A percentile compares a stretch with the other conserved stretches of the same genome.
Evolutionary conservation across 768 basidiomycete genomes (phyloP).

Genomic region (Coprinopsis strossmayeri): DNA sequence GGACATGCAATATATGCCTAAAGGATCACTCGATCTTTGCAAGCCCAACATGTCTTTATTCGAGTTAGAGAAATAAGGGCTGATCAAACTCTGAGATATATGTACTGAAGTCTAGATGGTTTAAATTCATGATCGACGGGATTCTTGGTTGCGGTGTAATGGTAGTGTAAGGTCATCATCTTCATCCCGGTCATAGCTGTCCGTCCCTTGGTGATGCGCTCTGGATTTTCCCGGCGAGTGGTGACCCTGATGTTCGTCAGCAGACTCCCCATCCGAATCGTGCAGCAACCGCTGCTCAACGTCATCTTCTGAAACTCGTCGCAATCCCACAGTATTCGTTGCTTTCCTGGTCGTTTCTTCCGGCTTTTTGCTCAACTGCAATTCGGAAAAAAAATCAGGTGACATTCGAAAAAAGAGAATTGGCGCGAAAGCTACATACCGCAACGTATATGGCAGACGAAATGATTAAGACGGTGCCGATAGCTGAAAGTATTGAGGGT

Average conservation of each 20-base stretch:
- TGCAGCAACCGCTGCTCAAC: background rate
- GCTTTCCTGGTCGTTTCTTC: background rate
- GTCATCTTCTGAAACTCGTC: background rate
- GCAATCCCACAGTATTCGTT: background rate
- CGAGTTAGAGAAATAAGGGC: too few relatives aligned
- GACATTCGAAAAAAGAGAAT: too few relatives aligned
- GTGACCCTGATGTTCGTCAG: background rate
- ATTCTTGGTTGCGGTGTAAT: background rate
- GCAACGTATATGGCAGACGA: constrained; percentile 58
- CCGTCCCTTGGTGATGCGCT: too few relatives aligned
- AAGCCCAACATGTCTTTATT: too few relatives aligned
- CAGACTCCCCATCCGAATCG: background rate
- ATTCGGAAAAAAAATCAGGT: background rate
- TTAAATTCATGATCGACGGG: background rate
- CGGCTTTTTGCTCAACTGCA: constrained; percentile 2
- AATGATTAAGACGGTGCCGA: constrained; percentile 63
- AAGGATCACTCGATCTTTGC: too few relatives aligned
- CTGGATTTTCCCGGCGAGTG: background rate
- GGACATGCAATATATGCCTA: too few relatives aligned
- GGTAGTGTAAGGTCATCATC: background rate
- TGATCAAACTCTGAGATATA: background rate
- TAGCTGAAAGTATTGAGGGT: constrained; percentile 51
- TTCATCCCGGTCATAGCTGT: background rate
- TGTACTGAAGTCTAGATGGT: background rate
- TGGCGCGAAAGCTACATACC: constrained; percentile 41